Percentiles rank a stretch among this genome's conserved stretches.
These are phyloP conservation scores for Parascedosporium putredinis DNA, from an alignment of 2,329 filamentous ascomycete species.

Conservation along the genomic window DNA sequence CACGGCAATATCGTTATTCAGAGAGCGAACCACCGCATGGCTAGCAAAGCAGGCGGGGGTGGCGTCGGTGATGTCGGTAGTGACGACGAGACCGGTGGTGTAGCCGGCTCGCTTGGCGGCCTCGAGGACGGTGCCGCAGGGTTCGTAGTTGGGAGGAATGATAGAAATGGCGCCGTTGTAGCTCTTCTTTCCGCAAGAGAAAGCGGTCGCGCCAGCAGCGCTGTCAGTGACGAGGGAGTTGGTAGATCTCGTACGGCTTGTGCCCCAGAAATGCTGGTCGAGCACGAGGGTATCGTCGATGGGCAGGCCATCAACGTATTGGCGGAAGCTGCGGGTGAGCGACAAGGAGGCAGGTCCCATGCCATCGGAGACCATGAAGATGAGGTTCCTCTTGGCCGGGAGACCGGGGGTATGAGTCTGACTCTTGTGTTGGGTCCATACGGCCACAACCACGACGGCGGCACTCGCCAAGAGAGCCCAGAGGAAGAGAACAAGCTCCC, in stretches of 20 bases:
- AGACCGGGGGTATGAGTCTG: slow-evolving; percentile 19
- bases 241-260: slow-evolving; percentile 74
- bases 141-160: slow-evolving; percentile 70
- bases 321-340: slow-evolving; percentile 76
- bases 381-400: slow-evolving; percentile 67
- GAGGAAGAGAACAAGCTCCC: slow-evolving; percentile 65
- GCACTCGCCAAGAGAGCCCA: slow-evolving; percentile 79
- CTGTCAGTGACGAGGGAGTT: slow-evolving; percentile 87
- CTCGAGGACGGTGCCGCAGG: slow-evolving; percentile 87
- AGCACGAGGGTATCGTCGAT: slow-evolving; percentile 66
- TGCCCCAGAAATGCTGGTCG: slow-evolving; percentile 83
- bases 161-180: slow-evolving; percentile 96
- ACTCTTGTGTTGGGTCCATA: slow-evolving; percentile 59
- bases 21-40: slow-evolving; percentile 67
- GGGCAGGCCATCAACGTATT: slow-evolving; percentile 64
- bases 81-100: slow-evolving; percentile 87
- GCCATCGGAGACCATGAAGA: slow-evolving; percentile 98
- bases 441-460: slow-evolving; percentile 67
- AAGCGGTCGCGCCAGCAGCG: slow-evolving; percentile 93
- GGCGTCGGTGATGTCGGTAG: slow-evolving; percentile 88
- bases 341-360: slow-evolving; percentile 92
- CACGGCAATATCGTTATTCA: slow-evolving; percentile 84
- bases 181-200: slow-evolving; percentile 84
- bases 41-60: slow-evolving; percentile 92
- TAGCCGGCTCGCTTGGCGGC: slow-evolving; percentile 89